These are phyloP conservation scores for Lactuca sativa DNA, from an alignment of 129 eudicot genomes.

Conservation along the genomic window DNA sequence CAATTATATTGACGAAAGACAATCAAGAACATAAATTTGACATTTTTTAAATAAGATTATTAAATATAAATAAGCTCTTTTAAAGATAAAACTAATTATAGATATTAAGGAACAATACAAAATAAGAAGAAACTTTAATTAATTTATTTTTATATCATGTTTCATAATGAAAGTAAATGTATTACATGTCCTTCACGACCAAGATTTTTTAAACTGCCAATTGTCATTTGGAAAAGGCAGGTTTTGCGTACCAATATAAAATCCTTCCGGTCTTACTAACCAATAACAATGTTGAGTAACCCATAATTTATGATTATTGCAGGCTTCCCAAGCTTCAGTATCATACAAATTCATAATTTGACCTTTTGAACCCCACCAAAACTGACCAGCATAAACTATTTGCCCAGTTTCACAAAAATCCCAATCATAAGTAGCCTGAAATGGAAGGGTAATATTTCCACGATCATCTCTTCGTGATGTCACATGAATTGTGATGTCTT, in stretches of 20 bases:
- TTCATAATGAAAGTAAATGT: background rate
- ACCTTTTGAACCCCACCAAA: conserved; percentile 25
- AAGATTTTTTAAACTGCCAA: conserved; percentile 21
- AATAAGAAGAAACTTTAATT: background rate
- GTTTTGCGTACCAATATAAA: conserved; percentile 13
- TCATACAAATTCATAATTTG: conserved; percentile 9
- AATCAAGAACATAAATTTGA: no score
- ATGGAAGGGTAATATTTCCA: conserved; percentile 20
- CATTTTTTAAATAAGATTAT: no score
- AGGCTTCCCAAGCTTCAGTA: background rate
- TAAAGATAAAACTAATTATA: no score
- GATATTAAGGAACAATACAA: background rate
- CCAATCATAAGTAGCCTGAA: conserved; percentile 17
- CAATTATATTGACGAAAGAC: no score
- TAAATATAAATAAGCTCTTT: no score
- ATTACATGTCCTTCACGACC: conserved; percentile 18
- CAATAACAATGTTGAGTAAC: conserved; percentile 22
- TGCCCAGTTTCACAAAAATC: conserved; percentile 1
- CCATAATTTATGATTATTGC: background rate
- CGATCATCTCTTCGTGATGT: conserved; percentile 19
- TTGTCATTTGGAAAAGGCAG: conserved; percentile 11
- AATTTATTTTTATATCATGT: background rate
- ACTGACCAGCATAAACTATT: background rate
- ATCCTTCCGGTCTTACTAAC: conserved; percentile 25
- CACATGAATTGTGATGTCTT: conserved; percentile 18